Evolutionary conservation across 257 asterid genomes (phyloP).

Genomic region (Ocimum tenuiflorum): DNA sequence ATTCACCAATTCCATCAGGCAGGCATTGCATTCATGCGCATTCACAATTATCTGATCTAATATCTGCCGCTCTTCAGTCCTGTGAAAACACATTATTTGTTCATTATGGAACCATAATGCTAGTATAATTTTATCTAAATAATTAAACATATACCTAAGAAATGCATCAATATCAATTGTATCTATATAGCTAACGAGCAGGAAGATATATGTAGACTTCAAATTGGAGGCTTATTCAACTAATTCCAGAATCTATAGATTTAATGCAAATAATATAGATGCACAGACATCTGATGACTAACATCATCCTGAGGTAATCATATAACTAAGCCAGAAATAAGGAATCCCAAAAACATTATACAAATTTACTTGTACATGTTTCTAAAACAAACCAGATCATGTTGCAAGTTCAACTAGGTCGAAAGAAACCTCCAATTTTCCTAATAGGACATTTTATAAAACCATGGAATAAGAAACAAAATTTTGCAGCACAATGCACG

Average conservation of each 20-base stretch:
- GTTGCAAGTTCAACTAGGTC: neutral
- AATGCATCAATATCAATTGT: neutral
- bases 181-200: neutral
- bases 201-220: neutral
- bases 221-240: neutral
- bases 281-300: neutral
- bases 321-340: neutral
- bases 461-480: neutral
- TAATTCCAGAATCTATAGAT: neutral
- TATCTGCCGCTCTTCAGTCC: conserved; percentile 65
- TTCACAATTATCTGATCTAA: conserved; percentile 54
- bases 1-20: conserved; percentile 41
- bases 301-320: neutral
- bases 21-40: conserved; percentile 46
- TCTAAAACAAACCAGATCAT: neutral
- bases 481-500: neutral
- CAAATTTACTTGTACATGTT: neutral
- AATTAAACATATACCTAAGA: neutral
- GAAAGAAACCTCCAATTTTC: neutral
- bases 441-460: neutral
- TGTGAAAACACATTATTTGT: conserved; percentile 28
- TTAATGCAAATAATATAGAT: neutral
- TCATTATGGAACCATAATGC: neutral
- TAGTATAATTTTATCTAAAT: conserved; percentile 1
- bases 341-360: neutral